phyloP scores from a whole-genome alignment of 371 early-diverging fungal genomes.

The Rhizopus delemar region DNA sequence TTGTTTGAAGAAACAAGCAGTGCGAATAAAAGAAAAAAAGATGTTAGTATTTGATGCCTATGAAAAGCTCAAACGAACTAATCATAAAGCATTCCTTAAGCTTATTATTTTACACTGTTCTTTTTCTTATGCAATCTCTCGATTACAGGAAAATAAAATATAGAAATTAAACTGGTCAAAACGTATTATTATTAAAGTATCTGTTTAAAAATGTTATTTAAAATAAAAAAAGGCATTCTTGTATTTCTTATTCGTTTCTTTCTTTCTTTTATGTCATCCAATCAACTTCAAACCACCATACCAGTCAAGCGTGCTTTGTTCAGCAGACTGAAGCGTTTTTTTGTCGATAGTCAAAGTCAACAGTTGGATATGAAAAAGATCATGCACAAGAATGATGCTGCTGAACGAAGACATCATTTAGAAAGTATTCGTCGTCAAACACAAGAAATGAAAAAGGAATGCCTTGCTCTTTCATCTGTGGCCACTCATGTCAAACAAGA shows the following conservation, averaged over 20 bases:
- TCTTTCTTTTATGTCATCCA: background rate
- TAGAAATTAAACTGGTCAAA: too few species aligned
- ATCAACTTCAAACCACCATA: background rate
- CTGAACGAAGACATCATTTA: constrained; percentile 1
- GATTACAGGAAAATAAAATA: too few species aligned
- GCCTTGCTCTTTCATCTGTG: background rate
- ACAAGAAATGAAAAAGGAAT: background rate
- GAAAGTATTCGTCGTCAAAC: background rate
- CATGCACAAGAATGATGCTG: constrained; percentile 2
- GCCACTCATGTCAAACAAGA: background rate
- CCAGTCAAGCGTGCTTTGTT: background rate
- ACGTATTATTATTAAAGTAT: too few species aligned
- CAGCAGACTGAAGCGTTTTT: constrained; percentile 2
- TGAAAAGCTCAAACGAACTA: too few species aligned
- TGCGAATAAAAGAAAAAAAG: too few species aligned
- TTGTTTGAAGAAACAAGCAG: too few species aligned
- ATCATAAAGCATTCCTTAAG: too few species aligned
- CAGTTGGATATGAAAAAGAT: constrained; percentile 3
- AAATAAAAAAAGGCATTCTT: too few species aligned
- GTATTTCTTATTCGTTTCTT: background rate
- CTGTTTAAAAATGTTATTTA: too few species aligned
- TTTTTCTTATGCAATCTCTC: too few species aligned
- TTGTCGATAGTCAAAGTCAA: background rate
- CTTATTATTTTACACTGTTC: too few species aligned
- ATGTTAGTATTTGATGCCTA: too few species aligned